Percentiles rank a stretch among this genome's conserved stretches.
phyloP scores from a whole-genome alignment of 2,329 filamentous ascomycete genomes.

The Verticillium dahliae region DNA sequence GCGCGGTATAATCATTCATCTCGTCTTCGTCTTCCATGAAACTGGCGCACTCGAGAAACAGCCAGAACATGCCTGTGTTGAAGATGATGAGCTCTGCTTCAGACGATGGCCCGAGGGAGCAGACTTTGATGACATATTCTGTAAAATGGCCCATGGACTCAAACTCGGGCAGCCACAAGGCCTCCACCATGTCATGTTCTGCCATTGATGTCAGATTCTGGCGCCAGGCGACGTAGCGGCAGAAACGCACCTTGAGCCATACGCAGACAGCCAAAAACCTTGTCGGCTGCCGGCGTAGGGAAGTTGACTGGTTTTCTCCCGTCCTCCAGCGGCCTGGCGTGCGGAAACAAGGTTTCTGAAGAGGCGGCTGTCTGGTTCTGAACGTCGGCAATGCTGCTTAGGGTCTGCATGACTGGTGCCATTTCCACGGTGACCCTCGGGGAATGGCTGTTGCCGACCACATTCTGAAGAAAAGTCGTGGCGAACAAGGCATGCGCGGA shows the following conservation, averaged over 20 bases:
- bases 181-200: conserved; percentile 2
- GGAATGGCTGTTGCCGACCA: conserved; percentile 10
- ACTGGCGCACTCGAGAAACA: conserved; percentile 12
- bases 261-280: conserved; percentile 8
- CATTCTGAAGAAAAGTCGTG: conserved; percentile 13
- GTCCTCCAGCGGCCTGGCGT: conserved; percentile 5
- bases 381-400: neutral
- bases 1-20: conserved; percentile 8
- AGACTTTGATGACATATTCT: conserved; percentile 14
- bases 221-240: too few species aligned
- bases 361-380: conserved; percentile 4
- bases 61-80: conserved; percentile 13
- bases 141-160: conserved; percentile 8
- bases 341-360: conserved; percentile 7
- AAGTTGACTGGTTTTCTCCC: conserved; percentile 4
- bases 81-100: conserved; percentile 14
- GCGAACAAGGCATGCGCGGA: conserved; percentile 14
- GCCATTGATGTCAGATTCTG: neutral
- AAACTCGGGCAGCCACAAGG: conserved; percentile 4
- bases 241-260: conserved; percentile 8
- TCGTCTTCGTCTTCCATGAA: neutral
- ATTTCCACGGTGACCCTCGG: neutral
- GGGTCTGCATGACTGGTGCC: conserved; percentile 7
- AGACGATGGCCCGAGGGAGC: conserved; percentile 10
- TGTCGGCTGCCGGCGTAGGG: conserved; percentile 9